Evolutionary conservation across 164 flowering plant genomes (phyloP).

Genomic region (Stephania japonica): DNA sequence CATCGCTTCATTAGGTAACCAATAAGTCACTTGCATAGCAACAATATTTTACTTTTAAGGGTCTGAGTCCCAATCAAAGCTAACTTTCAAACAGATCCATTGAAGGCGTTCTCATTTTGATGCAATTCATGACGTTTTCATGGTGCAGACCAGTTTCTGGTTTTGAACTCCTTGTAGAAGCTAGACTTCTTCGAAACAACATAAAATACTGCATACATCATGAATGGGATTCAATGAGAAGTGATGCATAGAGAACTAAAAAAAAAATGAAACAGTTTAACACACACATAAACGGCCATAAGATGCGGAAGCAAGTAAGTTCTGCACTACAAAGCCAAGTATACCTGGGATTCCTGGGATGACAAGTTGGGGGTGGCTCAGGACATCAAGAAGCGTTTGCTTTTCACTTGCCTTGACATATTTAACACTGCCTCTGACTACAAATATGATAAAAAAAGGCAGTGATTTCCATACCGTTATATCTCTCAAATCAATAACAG

Average conservation of each 20-base stretch:
- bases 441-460: constrained; percentile 3
- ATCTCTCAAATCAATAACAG: not conserved
- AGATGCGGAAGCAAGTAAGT: not conserved
- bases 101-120: not conserved
- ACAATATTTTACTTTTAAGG: not conserved
- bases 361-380: constrained; percentile 49
- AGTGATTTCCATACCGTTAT: not conserved
- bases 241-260: not conserved
- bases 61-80: not conserved
- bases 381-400: constrained; percentile 57
- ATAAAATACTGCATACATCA: constrained; percentile 61
- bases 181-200: constrained; percentile 65
- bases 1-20: not conserved
- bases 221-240: not conserved
- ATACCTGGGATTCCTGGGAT: constrained; percentile 89
- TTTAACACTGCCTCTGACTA: constrained; percentile 34
- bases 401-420: constrained; percentile 77
- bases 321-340: constrained; percentile 7
- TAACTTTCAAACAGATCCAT: not conserved
- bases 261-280: not conserved
- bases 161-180: constrained; percentile 69
- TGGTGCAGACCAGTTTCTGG: constrained; percentile 67
- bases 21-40: not conserved
- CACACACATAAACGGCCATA: not conserved
- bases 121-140: constrained; percentile 14